Conservation (phyloP, 2,329 filamentous ascomycete genomes). For the Colletotrichum cereale region DNA sequence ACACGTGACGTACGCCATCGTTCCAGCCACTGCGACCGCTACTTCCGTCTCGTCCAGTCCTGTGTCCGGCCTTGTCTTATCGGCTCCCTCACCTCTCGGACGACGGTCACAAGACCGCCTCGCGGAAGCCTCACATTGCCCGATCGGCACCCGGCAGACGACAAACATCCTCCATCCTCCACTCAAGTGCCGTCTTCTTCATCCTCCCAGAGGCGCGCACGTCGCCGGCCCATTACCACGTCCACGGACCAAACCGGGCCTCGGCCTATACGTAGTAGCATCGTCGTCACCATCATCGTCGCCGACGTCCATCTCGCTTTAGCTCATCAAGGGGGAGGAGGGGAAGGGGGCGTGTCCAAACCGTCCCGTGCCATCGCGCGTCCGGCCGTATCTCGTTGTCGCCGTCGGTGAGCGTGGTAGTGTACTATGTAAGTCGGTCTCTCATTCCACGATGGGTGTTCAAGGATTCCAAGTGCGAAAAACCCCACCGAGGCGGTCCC, state of each 20-base stretch:
- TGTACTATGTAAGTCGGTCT: conserved; percentile 12
- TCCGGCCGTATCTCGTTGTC: conserved; percentile 8
- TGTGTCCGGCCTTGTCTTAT: neutral
- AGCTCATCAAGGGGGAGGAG: conserved; percentile 26
- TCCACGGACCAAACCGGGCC: conserved; percentile 11
- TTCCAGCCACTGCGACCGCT: conserved; percentile 34
- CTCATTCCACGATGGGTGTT: neutral
- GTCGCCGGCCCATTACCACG: conserved; percentile 8
- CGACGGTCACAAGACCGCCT: conserved; percentile 29
- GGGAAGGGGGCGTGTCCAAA: neutral
- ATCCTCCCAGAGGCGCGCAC: neutral
- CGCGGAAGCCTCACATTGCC: conserved; percentile 31
- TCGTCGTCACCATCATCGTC: conserved; percentile 12
- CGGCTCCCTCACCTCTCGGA: conserved; percentile 35
- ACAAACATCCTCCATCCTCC: conserved; percentile 1
- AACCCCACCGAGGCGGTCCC: conserved; percentile 3
- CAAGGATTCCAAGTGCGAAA: neutral
- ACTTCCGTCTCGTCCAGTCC: neutral
- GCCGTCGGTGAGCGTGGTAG: conserved; percentile 19
- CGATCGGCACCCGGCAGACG: conserved; percentile 36
- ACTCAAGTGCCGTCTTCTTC: conserved; percentile 6
- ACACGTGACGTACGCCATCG: conserved; percentile 34
- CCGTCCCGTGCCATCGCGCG: neutral
- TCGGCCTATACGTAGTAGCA: conserved; percentile 11
- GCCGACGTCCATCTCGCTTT: conserved; percentile 13